A percentile compares a stretch with the other conserved stretches of the same genome.
Evolutionary conservation across 2,329 filamentous ascomycete genomes (phyloP).

Genomic region (Diplodia intermedia): DNA sequence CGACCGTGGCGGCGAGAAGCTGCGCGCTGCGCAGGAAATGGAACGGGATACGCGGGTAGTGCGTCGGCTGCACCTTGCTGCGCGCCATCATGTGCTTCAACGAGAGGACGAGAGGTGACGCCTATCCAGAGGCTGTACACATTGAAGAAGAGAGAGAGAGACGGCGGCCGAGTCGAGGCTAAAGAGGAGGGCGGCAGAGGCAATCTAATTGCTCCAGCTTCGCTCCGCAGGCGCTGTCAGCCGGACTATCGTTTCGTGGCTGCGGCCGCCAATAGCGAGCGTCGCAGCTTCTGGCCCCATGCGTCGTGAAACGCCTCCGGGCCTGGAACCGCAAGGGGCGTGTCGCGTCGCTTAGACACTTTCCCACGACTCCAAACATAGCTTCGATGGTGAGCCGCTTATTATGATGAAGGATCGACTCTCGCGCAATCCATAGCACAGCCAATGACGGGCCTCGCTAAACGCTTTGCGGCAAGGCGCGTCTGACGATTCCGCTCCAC

Average conservation of each 20-base stretch:
- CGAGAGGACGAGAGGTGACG: conserved; percentile 3
- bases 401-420: background rate
- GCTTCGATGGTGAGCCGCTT: background rate
- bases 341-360: background rate
- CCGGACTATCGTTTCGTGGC: conserved; percentile 14
- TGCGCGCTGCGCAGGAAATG: conserved; percentile 52
- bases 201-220: conserved; percentile 16
- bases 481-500: background rate
- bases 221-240: background rate
- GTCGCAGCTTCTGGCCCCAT: conserved; percentile 10
- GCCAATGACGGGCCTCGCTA: background rate
- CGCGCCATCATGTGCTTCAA: conserved; percentile 4
- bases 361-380: background rate
- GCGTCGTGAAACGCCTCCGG: conserved; percentile 2
- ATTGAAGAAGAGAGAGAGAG: background rate
- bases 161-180: background rate
- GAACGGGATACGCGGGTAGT: conserved; percentile 54
- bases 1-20: conserved; percentile 55
- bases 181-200: background rate
- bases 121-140: conserved; percentile 25
- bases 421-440: background rate
- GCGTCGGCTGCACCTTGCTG: conserved; percentile 44
- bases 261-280: background rate
- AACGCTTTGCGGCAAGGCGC: background rate
- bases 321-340: conserved; percentile 1